phyloP scores from a whole-genome alignment of 331 rosid species.

The Acacia pycnantha region DNA sequence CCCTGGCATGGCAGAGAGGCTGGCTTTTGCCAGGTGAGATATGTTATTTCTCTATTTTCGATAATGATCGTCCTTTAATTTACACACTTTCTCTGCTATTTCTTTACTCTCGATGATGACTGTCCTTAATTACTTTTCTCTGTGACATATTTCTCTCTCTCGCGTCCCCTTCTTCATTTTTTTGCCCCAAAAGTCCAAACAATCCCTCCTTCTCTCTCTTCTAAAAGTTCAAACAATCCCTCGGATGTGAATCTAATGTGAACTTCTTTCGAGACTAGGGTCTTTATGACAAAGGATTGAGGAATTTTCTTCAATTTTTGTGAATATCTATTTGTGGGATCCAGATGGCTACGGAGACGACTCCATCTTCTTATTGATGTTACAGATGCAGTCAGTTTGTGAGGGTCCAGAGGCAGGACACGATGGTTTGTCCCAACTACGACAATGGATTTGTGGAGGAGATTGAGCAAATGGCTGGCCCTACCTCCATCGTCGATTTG shows the following conservation, averaged over 20 bases:
- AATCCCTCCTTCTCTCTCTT: neutral
- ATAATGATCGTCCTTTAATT: too few relatives aligned
- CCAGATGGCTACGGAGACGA: constrained; percentile 42
- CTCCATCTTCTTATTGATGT: constrained; percentile 69
- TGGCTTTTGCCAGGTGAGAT: too few relatives aligned
- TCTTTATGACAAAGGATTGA: neutral
- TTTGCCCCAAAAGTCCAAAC: constrained; percentile 22
- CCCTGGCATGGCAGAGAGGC: too few relatives aligned
- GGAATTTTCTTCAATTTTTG: too few relatives aligned
- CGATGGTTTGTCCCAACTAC: constrained; percentile 69
- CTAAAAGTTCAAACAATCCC: constrained; percentile 19
- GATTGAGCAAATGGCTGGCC: constrained; percentile 18
- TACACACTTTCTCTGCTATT: too few relatives aligned
- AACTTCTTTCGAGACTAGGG: neutral
- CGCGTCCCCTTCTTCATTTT: constrained; percentile 8
- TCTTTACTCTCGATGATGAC: too few relatives aligned
- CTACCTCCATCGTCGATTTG: neutral
- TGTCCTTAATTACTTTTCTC: too few relatives aligned
- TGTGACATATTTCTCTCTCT: neutral
- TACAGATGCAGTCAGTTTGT: constrained; percentile 65
- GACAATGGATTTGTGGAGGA: constrained; percentile 70
- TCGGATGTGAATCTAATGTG: neutral
- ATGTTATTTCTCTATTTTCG: too few relatives aligned
- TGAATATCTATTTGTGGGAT: neutral
- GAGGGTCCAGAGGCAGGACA: constrained; percentile 20